A percentile compares a stretch with the other conserved stretches of the same genome.
These are phyloP conservation scores for Aspergillus vadensis DNA, from an alignment of 2,329 filamentous ascomycete genomes.

Conservation along the genomic window DNA sequence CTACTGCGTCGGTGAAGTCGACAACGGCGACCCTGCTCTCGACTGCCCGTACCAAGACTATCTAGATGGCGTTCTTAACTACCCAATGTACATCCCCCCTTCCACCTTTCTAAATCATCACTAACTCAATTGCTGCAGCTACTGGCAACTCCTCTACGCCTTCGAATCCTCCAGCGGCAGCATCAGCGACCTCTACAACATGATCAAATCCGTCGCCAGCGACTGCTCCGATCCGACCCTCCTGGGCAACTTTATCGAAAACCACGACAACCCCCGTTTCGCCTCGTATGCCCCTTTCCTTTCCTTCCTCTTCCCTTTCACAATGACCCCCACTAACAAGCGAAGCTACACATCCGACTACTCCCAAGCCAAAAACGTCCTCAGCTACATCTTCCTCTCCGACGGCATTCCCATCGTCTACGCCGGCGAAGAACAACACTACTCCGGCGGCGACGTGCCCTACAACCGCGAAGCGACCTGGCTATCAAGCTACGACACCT, in stretches of 20 bases:
- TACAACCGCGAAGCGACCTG: slow-evolving; percentile 61
- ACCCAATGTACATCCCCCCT: slow-evolving; percentile 37
- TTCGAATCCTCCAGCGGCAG: slow-evolving; percentile 37
- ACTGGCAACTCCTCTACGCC: slow-evolving; percentile 38
- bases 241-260: slow-evolving; percentile 60
- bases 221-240: slow-evolving; percentile 49
- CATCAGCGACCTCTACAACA: slow-evolving; percentile 37
- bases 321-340: background rate
- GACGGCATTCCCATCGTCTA: slow-evolving; percentile 67
- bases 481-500: slow-evolving; percentile 54
- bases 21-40: slow-evolving; percentile 43
- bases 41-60: slow-evolving; percentile 50
- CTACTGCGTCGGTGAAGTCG: slow-evolving; percentile 54
- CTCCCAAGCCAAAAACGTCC: slow-evolving; percentile 60
- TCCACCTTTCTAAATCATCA: background rate
- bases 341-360: slow-evolving; percentile 33
- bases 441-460: slow-evolving; percentile 52
- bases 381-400: slow-evolving; percentile 61
- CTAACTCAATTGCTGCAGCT: slow-evolving; percentile 10
- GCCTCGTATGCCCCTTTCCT: slow-evolving; percentile 30
- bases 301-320: too few species aligned
- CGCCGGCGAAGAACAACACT: slow-evolving; percentile 68
- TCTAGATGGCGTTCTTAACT: slow-evolving; percentile 53
- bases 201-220: slow-evolving; percentile 34
- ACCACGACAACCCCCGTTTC: slow-evolving; percentile 63